These are phyloP conservation scores for Venturia asperata DNA, from an alignment of 2,329 filamentous ascomycete genomes.

Conservation along the genomic window DNA sequence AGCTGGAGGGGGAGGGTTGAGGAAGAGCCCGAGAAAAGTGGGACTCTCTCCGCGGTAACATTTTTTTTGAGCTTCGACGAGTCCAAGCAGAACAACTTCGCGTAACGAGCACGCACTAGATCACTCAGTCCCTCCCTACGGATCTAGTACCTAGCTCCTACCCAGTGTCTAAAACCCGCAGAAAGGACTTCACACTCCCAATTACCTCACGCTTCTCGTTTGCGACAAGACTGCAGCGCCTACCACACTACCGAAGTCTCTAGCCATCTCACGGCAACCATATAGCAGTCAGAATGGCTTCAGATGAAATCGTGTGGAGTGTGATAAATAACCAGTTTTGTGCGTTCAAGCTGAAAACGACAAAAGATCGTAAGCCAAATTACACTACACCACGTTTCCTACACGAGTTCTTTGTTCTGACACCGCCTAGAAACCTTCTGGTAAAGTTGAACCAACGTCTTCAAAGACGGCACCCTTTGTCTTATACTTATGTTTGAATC, in stretches of 20 bases:
- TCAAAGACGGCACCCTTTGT: neutral
- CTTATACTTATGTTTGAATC: neutral
- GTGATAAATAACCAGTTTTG: conserved; percentile 95
- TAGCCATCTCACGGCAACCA: neutral
- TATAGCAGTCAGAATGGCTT: conserved; percentile 55
- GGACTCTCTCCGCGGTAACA: neutral
- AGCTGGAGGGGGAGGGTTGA: neutral
- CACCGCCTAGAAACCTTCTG: too few relatives aligned
- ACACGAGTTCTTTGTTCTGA: too few relatives aligned
- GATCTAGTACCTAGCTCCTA: neutral
- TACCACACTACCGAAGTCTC: neutral
- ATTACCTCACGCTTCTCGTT: neutral
- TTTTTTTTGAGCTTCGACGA: neutral
- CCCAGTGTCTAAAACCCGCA: too few relatives aligned
- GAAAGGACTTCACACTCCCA: neutral
- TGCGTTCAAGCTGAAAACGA: conserved; percentile 88
- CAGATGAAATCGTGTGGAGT: conserved; percentile 96
- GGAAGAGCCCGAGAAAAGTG: too few relatives aligned
- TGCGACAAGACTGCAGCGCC: neutral
- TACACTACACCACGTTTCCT: too few relatives aligned
- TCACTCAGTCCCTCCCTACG: neutral
- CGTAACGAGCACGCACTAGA: neutral
- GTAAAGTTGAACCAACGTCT: too few relatives aligned
- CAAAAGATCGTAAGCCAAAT: conserved; percentile 52
- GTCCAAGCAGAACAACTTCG: neutral